Evolutionary conservation across 2,329 filamentous ascomycete species (phyloP).

Genomic region (Fusarium nematophilum): DNA sequence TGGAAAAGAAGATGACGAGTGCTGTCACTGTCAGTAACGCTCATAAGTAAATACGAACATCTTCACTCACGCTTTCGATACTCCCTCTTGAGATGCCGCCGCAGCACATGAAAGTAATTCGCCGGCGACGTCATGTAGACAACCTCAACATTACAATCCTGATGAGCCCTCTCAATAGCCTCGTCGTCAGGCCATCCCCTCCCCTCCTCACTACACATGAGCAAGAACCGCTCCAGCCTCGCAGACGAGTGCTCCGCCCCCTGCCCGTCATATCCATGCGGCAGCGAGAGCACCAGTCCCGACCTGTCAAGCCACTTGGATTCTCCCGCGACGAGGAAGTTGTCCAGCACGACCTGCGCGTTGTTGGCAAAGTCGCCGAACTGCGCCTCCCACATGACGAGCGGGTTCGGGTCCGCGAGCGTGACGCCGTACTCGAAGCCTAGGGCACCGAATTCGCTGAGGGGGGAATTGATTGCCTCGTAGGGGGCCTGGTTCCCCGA

Average conservation of each 20-base stretch:
- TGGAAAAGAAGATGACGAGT: constrained; percentile 96
- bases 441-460: constrained; percentile 75
- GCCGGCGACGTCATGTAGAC: constrained; percentile 93
- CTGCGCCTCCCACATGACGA: constrained; percentile 99
- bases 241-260: constrained; percentile 98
- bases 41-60: too few relatives aligned
- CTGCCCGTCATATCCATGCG: constrained; percentile 97
- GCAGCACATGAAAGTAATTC: constrained; percentile 94
- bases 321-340: constrained; percentile 97
- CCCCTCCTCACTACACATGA: constrained; percentile 96
- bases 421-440: constrained; percentile 99
- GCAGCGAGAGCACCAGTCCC: constrained; percentile 92
- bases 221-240: constrained; percentile 94
- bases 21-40: too few relatives aligned
- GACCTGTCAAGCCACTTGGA: constrained; percentile 98
- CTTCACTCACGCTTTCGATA: constrained; percentile 93
- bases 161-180: constrained; percentile 96
- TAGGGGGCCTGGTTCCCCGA: constrained; percentile 92
- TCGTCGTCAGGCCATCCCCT: constrained; percentile 92
- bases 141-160: constrained; percentile 99
- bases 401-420: constrained; percentile 90
- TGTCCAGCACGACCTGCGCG: constrained; percentile 96
- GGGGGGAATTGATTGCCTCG: constrained; percentile 95
- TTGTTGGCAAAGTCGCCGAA: constrained; percentile 99
- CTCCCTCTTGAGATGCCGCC: constrained; percentile 96